Conservation (phyloP, 1,139 yeast species). For the Saccharomyces uvarum region DNA sequence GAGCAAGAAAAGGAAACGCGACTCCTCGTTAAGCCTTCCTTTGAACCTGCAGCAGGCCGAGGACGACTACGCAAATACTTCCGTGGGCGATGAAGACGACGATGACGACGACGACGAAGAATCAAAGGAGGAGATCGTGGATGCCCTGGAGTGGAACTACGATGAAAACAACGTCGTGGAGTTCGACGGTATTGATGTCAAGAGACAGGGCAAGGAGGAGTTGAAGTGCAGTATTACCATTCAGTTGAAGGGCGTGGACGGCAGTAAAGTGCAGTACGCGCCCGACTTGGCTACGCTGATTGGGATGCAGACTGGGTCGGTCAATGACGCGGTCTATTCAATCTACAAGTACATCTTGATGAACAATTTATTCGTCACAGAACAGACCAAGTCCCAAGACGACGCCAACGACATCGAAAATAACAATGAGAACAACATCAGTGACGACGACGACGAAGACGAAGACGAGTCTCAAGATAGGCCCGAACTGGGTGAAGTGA, state of each 20-base stretch:
- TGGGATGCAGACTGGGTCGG: constrained; percentile 72
- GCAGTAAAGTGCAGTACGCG: constrained; percentile 51
- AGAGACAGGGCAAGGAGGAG: constrained; percentile 65
- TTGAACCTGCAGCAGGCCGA: constrained; percentile 2
- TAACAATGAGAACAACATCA: constrained; percentile 55
- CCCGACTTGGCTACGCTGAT: constrained; percentile 61
- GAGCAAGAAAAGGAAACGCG: not conserved
- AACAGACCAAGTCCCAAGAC: not conserved
- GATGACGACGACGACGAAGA: constrained; percentile 5
- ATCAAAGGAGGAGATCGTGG: constrained; percentile 12
- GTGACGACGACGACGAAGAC: not conserved
- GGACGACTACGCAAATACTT: constrained; percentile 9
- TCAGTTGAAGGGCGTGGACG: constrained; percentile 67
- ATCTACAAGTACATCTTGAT: constrained; percentile 69
- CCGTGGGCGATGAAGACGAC: constrained; percentile 9
- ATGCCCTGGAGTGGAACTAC: constrained; percentile 64
- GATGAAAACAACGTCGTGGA: constrained; percentile 43
- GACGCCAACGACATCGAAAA: not conserved
- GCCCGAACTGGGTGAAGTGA: not conserved
- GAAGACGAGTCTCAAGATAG: not conserved
- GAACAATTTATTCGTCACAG: constrained; percentile 19
- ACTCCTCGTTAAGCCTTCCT: constrained; percentile 6
- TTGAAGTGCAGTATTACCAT: constrained; percentile 66
- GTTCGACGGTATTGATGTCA: constrained; percentile 85
- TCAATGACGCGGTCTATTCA: constrained; percentile 77